These are phyloP conservation scores for Emergomyces orientalis DNA, from an alignment of 2,329 filamentous ascomycete genomes.

Conservation along the genomic window DNA sequence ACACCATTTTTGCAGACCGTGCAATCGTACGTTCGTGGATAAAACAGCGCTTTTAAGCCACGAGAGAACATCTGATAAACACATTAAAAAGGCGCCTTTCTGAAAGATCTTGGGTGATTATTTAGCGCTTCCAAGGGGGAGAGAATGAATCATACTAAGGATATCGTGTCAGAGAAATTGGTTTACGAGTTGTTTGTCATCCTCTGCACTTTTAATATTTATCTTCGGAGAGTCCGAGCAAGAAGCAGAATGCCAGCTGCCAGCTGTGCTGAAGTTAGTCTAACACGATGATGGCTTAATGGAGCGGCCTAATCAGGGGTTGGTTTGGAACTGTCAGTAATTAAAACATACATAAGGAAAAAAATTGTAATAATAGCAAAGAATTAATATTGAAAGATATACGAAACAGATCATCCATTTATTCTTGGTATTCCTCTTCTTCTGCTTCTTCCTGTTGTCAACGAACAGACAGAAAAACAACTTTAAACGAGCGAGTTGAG, in stretches of 20 bases:
- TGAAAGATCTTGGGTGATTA: not conserved
- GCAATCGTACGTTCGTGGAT: constrained; percentile 12
- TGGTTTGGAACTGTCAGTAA: not conserved
- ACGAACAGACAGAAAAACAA: too few relatives aligned
- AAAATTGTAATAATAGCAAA: not conserved
- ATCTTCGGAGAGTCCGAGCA: not conserved
- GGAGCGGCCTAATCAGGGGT: not conserved
- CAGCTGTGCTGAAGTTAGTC: not conserved
- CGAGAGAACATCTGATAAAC: not conserved
- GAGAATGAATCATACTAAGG: too few relatives aligned
- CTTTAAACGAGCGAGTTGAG: too few relatives aligned
- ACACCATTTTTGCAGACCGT: constrained; percentile 12
- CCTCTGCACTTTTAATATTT: not conserved
- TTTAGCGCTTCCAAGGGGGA: not conserved
- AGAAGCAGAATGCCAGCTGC: not conserved
- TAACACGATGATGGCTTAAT: not conserved
- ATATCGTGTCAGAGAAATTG: not conserved
- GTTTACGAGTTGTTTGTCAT: not conserved
- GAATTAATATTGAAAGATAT: not conserved
- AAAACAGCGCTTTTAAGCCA: constrained; percentile 9
- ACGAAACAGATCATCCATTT: not conserved
- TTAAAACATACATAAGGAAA: not conserved
- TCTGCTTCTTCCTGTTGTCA: too few relatives aligned
- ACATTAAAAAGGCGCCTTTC: not conserved
- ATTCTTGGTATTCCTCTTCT: too few relatives aligned